These are phyloP conservation scores for Penicillium nordicum DNA, from an alignment of 2,329 filamentous ascomycete genomes.

Conservation along the genomic window DNA sequence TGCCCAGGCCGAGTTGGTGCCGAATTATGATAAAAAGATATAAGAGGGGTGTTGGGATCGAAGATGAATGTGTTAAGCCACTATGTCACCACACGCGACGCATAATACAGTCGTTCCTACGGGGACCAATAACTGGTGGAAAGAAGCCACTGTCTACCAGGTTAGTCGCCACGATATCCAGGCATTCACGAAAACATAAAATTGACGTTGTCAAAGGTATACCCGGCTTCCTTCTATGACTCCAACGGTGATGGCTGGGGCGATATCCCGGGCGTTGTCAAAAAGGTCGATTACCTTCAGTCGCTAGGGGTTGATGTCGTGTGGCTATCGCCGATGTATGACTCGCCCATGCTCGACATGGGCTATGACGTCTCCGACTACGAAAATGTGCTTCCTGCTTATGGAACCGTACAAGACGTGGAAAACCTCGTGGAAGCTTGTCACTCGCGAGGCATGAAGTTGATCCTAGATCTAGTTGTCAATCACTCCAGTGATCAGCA, in stretches of 20 bases:
- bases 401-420: slow-evolving; percentile 61
- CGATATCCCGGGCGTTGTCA: slow-evolving; percentile 60
- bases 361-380: slow-evolving; percentile 68
- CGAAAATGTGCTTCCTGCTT: slow-evolving; percentile 57
- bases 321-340: slow-evolving; percentile 66
- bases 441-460: slow-evolving; percentile 59
- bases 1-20: slow-evolving; percentile 2
- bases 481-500: slow-evolving; percentile 71
- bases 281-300: slow-evolving; percentile 61
- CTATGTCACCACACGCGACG: slow-evolving; percentile 19
- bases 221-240: slow-evolving; percentile 45
- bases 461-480: slow-evolving; percentile 68
- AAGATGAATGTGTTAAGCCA: neutral
- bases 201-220: slow-evolving; percentile 15
- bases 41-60: neutral
- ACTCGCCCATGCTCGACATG: slow-evolving; percentile 65
- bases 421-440: slow-evolving; percentile 55
- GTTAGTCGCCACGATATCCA: neutral
- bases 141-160: slow-evolving; percentile 36
- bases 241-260: slow-evolving; percentile 62
- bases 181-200: neutral
- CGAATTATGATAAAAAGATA: neutral
- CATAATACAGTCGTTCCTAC: slow-evolving; percentile 13
- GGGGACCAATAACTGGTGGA: slow-evolving; percentile 34
- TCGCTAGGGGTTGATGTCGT: slow-evolving; percentile 61